Conservation (phyloP, 2,329 filamentous ascomycete species). For the Chaetomium olivaceum region DNA sequence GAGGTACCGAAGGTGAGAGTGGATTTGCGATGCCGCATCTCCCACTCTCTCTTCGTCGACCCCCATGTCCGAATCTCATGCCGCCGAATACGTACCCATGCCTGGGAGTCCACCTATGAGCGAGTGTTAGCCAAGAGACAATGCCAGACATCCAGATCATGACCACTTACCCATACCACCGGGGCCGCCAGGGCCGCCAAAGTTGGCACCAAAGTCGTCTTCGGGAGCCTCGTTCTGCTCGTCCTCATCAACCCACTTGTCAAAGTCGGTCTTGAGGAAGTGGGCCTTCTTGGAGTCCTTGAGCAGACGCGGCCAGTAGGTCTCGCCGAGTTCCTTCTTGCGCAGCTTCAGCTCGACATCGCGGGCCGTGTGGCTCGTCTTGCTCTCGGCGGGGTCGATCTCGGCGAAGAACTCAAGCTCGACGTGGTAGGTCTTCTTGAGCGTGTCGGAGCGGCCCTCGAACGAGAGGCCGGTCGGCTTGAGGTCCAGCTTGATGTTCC, state of each 20-base stretch:
- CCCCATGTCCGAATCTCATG: not conserved
- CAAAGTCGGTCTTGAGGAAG: constrained; percentile 98
- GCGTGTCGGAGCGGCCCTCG: constrained; percentile 76
- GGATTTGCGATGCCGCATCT: constrained; percentile 11
- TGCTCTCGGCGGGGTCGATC: constrained; percentile 82
- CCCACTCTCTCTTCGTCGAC: not conserved
- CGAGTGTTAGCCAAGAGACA: constrained; percentile 27
- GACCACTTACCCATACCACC: constrained; percentile 56
- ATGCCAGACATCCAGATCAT: not conserved
- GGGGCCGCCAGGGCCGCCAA: constrained; percentile 44
- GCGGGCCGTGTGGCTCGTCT: constrained; percentile 84
- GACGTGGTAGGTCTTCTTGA: constrained; percentile 85
- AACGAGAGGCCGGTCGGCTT: constrained; percentile 77
- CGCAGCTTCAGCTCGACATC: constrained; percentile 87
- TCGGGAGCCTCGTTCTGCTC: constrained; percentile 90
- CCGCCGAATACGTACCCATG: constrained; percentile 32
- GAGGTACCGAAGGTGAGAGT: not conserved
- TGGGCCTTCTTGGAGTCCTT: constrained; percentile 89
- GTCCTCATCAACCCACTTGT: constrained; percentile 99
- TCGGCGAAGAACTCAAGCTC: constrained; percentile 86
- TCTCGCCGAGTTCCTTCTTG: constrained; percentile 94
- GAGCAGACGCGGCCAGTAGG: constrained; percentile 93
- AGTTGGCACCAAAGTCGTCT: constrained; percentile 69
- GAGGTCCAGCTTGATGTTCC: constrained; percentile 78
- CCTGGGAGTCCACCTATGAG: constrained; percentile 53